phyloP scores from a whole-genome alignment of 2,329 filamentous ascomycete species.

The Aspergillus ibericus region DNA sequence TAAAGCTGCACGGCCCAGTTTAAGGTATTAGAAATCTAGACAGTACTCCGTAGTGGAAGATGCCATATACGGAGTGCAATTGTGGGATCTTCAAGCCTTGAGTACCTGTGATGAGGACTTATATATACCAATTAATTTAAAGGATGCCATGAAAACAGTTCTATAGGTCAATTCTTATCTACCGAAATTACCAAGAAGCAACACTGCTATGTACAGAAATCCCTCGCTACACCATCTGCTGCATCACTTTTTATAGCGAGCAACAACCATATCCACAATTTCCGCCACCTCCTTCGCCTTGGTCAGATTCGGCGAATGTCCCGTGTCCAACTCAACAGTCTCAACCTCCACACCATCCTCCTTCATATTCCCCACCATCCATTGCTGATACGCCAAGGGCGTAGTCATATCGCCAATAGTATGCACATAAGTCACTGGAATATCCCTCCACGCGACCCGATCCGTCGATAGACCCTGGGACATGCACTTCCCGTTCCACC shows the following conservation, averaged over 20 bases:
- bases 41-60: no score
- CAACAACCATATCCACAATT: neutral
- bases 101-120: no score
- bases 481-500: conserved; percentile 10
- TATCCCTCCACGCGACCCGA: conserved; percentile 1
- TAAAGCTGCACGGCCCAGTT: no score
- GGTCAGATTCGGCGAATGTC: conserved; percentile 4
- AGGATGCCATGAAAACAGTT: no score
- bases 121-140: no score
- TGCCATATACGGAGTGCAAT: no score
- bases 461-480: neutral
- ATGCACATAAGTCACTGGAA: conserved; percentile 3
- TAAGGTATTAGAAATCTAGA: no score
- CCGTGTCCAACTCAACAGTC: conserved; percentile 1
- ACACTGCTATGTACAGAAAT: no score
- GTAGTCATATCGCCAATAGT: conserved; percentile 3
- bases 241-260: neutral
- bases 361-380: neutral
- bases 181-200: no score
- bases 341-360: neutral
- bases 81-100: no score
- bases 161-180: no score
- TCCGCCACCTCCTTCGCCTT: conserved; percentile 3
- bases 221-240: no score
- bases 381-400: conserved; percentile 6